phyloP scores from a whole-genome alignment of 1,284 basidiomycete species.

The Porodaedalea pini region DNA sequence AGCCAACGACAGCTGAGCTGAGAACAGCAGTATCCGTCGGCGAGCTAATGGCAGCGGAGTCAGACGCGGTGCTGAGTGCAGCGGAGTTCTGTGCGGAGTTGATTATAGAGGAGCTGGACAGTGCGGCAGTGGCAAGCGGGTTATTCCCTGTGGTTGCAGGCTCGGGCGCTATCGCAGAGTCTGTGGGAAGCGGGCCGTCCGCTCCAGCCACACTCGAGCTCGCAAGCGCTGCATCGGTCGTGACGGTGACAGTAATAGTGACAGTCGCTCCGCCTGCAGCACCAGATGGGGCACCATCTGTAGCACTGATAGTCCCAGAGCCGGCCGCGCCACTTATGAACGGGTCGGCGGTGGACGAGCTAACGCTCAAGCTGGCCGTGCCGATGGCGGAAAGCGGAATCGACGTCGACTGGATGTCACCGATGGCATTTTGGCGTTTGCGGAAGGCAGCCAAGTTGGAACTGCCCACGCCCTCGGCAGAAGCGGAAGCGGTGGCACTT shows the following conservation, averaged over 20 bases:
- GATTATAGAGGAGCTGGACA: background rate
- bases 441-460: background rate
- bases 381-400: background rate
- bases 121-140: background rate
- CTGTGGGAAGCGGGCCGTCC: background rate
- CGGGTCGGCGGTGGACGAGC: constrained; percentile 3
- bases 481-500: background rate
- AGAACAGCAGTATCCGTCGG: background rate
- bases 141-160: background rate
- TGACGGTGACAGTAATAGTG: constrained; percentile 14
- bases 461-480: background rate
- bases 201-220: background rate
- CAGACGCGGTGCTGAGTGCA: background rate
- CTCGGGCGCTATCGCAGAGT: background rate
- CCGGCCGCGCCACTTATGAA: background rate
- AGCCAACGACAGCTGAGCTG: background rate
- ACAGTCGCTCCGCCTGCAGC: background rate
- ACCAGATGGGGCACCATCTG: background rate
- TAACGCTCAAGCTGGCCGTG: background rate
- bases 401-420: constrained; percentile 10
- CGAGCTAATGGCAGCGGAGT: background rate
- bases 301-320: background rate
- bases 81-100: background rate
- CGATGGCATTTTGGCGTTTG: constrained; percentile 15
- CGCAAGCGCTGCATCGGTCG: background rate